These are phyloP conservation scores for Prunus dulcis DNA, from an alignment of 306 rosid species.

Conservation along the genomic window DNA sequence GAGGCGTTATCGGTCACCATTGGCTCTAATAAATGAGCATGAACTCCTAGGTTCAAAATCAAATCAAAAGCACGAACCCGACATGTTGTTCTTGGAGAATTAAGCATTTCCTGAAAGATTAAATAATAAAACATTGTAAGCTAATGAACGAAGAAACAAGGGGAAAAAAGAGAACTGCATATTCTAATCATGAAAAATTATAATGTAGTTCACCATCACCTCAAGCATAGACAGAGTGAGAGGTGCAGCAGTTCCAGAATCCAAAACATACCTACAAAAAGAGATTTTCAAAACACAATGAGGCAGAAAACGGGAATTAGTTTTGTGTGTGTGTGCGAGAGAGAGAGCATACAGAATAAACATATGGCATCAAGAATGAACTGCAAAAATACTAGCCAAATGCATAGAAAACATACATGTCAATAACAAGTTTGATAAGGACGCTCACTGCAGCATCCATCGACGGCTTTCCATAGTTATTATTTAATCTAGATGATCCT, in stretches of 20 bases:
- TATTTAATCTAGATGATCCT: slow-evolving; percentile 63
- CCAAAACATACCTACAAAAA: slow-evolving; percentile 81
- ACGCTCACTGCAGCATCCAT: slow-evolving; percentile 99
- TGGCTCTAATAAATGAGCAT: slow-evolving; percentile 94
- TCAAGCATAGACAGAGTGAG: slow-evolving; percentile 95
- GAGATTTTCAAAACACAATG: slow-evolving; percentile 24
- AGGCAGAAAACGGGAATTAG: slow-evolving; percentile 6
- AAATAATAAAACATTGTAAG: slow-evolving; percentile 20
- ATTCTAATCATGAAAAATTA: background rate
- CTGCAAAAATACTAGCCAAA: slow-evolving; percentile 22
- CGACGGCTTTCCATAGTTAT: slow-evolving; percentile 76
- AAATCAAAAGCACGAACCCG: slow-evolving; percentile 95
- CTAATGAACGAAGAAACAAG: slow-evolving; percentile 2
- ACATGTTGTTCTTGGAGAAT: slow-evolving; percentile 74
- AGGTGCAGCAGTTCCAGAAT: slow-evolving; percentile 93
- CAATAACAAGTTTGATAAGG: slow-evolving; percentile 91
- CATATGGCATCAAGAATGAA: slow-evolving; percentile 11
- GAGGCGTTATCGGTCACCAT: slow-evolving; percentile 59
- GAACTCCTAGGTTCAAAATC: slow-evolving; percentile 97
- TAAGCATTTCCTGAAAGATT: slow-evolving; percentile 79
- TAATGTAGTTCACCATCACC: slow-evolving; percentile 49
- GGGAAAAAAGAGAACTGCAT: too few species aligned
- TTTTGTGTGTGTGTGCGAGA: background rate
- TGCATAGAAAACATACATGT: slow-evolving; percentile 74
- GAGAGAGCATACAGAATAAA: background rate